Evolutionary conservation across 257 asterid genomes (phyloP).

Genomic region (Parsonsia alboflavescens): DNA sequence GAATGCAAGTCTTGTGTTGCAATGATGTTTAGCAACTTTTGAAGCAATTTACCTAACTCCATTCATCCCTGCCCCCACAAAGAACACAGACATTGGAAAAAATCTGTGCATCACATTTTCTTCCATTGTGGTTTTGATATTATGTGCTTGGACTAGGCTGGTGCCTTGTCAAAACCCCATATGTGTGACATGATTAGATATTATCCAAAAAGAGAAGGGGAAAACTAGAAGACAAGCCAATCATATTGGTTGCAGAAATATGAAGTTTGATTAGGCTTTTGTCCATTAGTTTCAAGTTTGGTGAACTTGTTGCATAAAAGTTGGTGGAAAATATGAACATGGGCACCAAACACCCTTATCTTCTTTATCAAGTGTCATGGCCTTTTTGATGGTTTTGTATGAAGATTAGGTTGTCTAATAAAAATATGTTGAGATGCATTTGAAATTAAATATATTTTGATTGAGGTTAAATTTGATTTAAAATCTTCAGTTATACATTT

Average conservation of each 20-base stretch:
- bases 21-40: slow-evolving; percentile 40
- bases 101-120: not conserved
- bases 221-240: not conserved
- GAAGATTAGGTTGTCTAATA: too few relatives aligned
- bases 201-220: too few relatives aligned
- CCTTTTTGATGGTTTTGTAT: not conserved
- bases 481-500: too few relatives aligned
- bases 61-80: not conserved
- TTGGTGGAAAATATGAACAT: not conserved
- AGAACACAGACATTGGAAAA: slow-evolving; percentile 13
- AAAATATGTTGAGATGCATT: too few relatives aligned
- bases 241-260: not conserved
- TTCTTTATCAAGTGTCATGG: not conserved
- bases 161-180: not conserved
- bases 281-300: not conserved
- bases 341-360: not conserved
- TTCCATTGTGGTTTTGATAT: not conserved
- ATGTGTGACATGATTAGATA: not conserved
- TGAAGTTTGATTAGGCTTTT: not conserved
- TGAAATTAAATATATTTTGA: too few relatives aligned
- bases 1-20: slow-evolving; percentile 40
- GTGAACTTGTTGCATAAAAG: not conserved
- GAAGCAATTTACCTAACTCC: slow-evolving; percentile 32
- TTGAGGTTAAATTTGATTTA: too few relatives aligned
- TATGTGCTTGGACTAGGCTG: not conserved